Evolutionary conservation across 2,329 filamentous ascomycete genomes (phyloP).

Genomic region (Emericellopsis cladophorae): DNA sequence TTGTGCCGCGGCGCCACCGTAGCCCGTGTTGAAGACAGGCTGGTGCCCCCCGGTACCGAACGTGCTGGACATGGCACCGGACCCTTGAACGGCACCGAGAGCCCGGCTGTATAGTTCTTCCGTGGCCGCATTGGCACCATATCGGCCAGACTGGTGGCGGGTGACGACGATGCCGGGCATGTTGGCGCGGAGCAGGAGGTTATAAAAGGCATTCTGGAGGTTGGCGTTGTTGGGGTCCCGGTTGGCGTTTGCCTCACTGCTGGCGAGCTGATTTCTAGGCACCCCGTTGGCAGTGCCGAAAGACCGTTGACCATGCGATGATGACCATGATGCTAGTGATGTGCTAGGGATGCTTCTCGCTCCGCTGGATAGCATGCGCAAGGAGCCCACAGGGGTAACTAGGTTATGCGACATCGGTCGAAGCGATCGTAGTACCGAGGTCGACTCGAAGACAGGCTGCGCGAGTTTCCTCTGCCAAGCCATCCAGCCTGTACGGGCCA

Average conservation of each 20-base stretch:
- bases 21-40: background rate
- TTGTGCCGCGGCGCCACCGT: constrained; percentile 3
- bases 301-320: constrained; percentile 4
- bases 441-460: constrained; percentile 12
- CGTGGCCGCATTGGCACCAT: constrained; percentile 66
- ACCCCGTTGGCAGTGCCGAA: constrained; percentile 35
- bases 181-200: constrained; percentile 77
- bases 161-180: constrained; percentile 91
- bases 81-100: constrained; percentile 28
- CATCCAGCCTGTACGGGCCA: constrained; percentile 15
- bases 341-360: background rate
- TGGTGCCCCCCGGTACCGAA: background rate
- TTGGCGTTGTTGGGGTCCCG: constrained; percentile 79
- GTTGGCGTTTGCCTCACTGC: constrained; percentile 84
- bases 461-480: constrained; percentile 14
- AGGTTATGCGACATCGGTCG: background rate
- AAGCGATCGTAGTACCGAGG: background rate
- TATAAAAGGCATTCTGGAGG: constrained; percentile 88
- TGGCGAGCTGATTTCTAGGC: constrained; percentile 58
- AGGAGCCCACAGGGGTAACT: background rate
- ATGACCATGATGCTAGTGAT: background rate
- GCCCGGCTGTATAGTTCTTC: constrained; percentile 72
- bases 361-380: constrained; percentile 1
- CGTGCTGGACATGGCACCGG: constrained; percentile 1
- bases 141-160: constrained; percentile 75